These are phyloP conservation scores for Penicillium sp. DNA, from an alignment of 2,329 filamentous ascomycete species.

Conservation along the genomic window DNA sequence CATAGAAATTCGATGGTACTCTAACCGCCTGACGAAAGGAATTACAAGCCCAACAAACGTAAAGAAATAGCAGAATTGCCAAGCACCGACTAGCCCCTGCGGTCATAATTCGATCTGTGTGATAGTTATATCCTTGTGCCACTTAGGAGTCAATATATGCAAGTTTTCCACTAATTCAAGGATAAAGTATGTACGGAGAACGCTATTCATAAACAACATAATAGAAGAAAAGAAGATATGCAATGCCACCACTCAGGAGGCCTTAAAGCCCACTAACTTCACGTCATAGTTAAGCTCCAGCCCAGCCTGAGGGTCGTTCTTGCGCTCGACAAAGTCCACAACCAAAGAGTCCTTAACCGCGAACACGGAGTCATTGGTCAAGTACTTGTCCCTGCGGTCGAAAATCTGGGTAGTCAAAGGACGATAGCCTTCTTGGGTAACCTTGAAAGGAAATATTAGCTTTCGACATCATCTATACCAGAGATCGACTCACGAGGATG, in stretches of 20 bases:
- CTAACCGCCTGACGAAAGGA: too few relatives aligned
- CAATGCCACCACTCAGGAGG: not conserved
- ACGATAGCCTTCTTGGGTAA: slow-evolving; percentile 60
- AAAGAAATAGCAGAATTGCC: too few relatives aligned
- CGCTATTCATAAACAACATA: slow-evolving; percentile 11
- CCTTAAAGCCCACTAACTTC: slow-evolving; percentile 33
- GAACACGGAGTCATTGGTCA: slow-evolving; percentile 59
- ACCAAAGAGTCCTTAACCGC: slow-evolving; percentile 59
- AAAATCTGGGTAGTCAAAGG: slow-evolving; percentile 77
- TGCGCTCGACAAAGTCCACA: slow-evolving; percentile 55
- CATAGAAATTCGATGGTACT: too few relatives aligned
- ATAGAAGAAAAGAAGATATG: slow-evolving; percentile 3
- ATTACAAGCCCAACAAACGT: too few relatives aligned
- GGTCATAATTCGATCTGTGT: too few relatives aligned
- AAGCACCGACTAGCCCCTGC: too few relatives aligned
- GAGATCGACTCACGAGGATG: slow-evolving; percentile 49
- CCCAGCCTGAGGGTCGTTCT: slow-evolving; percentile 53
- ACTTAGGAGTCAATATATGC: not conserved
- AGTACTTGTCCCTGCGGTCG: slow-evolving; percentile 63
- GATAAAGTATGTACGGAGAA: slow-evolving; percentile 4
- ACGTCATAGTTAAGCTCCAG: slow-evolving; percentile 57
- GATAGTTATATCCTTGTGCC: too few relatives aligned
- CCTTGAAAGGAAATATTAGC: slow-evolving; percentile 31
- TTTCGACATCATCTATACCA: not conserved
- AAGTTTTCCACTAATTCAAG: not conserved